A percentile compares a stretch with the other conserved stretches of the same genome.
phyloP scores from a whole-genome alignment of 805 yeast species.

The Kluyveromyces wickerhamii region DNA sequence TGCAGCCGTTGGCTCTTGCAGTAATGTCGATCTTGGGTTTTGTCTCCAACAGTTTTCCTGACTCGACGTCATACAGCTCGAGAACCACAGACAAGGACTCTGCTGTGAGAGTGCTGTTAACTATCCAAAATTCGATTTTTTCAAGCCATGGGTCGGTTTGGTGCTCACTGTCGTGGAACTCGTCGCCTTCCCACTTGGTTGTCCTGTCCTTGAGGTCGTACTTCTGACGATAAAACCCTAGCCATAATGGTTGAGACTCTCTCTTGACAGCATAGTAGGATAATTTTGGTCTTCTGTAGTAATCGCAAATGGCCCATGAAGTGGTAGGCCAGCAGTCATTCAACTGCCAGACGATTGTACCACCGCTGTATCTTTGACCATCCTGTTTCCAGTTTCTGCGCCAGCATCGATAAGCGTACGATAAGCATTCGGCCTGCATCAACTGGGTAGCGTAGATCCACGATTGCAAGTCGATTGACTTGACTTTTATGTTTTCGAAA shows the following conservation, averaged over 20 bases:
- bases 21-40: neutral
- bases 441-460: constrained; percentile 48
- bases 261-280: constrained; percentile 42
- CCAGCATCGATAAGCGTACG: constrained; percentile 40
- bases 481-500: constrained; percentile 36
- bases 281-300: constrained; percentile 36
- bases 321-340: constrained; percentile 49
- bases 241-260: constrained; percentile 27
- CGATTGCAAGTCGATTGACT: constrained; percentile 29
- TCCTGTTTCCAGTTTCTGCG: constrained; percentile 38
- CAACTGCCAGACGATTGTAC: constrained; percentile 46
- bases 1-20: neutral
- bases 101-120: constrained; percentile 8
- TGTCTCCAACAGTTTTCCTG: neutral
- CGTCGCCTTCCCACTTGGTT: constrained; percentile 6
- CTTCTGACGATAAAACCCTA: constrained; percentile 11
- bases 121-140: constrained; percentile 4
- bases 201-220: constrained; percentile 8
- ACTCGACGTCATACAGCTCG: neutral
- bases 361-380: constrained; percentile 34
- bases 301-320: constrained; percentile 43
- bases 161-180: constrained; percentile 10
- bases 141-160: constrained; percentile 6
- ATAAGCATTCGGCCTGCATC: constrained; percentile 44
- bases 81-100: constrained; percentile 10